Base-by-base conservation (phyloP, 2,329 filamentous ascomycete species). In the Arthrobotrys musiformis region DNA sequence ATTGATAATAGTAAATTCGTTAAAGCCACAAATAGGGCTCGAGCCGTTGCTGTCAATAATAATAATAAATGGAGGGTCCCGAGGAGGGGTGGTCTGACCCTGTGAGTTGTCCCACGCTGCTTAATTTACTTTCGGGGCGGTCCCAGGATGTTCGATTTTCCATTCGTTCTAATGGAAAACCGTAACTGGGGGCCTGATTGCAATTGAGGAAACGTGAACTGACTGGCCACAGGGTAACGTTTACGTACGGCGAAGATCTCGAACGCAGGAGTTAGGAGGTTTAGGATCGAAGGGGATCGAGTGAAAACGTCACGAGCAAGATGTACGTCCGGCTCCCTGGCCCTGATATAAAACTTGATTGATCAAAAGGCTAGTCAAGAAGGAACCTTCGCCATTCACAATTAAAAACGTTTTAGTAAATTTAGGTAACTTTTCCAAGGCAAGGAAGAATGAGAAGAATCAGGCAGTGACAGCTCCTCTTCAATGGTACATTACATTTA, bases 21-120 rank as follows among this genome's bases (percentile, higher is more conserved):
- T 61, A 77, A n/a, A 77, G 73, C 73, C 73, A 70, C 73, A 77
- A 70, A 67, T 67, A 77, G 61, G 66, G 66, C 64, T 70, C 40
- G 60, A 70, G 60, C 73, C 60, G 73, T 67, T 77, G 52, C 61
- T 70, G 73, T 67, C 33, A 69, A 63, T 58, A 76, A 75, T 56
- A 67, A 76, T 15, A 48, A 42, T 42, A 42, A n/a, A 19, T 42
- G 40, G 60, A 62, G 60, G 50, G 64, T 70, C 73, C 73, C 60
- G 73, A 67, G 60, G 70, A 76, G 66, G 70, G 70, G 66, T 70
- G 73, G 66, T 77, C 66, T 77, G 73, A 77, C 66, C 48, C 56
- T 52, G 61, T 70, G 73, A 77, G 73, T 77, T 77, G 73, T 70
- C 73, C 72, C 73, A 77, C 73, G 66, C 46, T 66, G 52, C 61